phyloP scores from a whole-genome alignment of 2,329 filamentous ascomycete species.

The Tolypocladium nubicola region DNA sequence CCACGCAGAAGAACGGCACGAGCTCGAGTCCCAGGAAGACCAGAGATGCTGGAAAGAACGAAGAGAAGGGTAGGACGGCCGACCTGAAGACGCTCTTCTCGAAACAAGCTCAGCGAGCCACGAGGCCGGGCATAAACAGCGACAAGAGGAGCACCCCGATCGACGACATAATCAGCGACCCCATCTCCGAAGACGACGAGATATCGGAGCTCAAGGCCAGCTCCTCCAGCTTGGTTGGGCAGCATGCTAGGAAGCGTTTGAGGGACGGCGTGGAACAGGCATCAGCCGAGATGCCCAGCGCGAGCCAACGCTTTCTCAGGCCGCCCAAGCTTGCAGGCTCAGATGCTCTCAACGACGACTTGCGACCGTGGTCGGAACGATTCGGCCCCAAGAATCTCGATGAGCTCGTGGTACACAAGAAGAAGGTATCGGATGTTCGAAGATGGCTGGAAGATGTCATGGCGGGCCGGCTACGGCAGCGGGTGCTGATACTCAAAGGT shows the following conservation, averaged over 20 bases:
- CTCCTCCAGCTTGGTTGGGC: slow-evolving; percentile 43
- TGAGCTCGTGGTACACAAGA: slow-evolving; percentile 90
- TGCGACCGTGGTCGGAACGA: slow-evolving; percentile 76
- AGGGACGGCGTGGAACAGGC: slow-evolving; percentile 21
- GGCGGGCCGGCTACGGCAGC: slow-evolving; percentile 52
- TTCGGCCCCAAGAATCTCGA: slow-evolving; percentile 67
- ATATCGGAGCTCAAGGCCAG: slow-evolving; percentile 39
- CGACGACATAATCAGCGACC: slow-evolving; percentile 43
- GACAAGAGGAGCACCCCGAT: slow-evolving; percentile 18
- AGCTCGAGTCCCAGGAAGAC: slow-evolving; percentile 28
- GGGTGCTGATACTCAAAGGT: slow-evolving; percentile 76
- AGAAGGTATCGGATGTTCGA: slow-evolving; percentile 78
- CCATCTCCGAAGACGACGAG: slow-evolving; percentile 51
- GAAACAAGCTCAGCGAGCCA: slow-evolving; percentile 43
- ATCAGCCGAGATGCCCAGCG: slow-evolving; percentile 13
- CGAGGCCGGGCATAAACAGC: slow-evolving; percentile 19
- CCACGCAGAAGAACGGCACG: slow-evolving; percentile 16
- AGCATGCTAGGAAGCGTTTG: slow-evolving; percentile 43
- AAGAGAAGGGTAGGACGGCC: slow-evolving; percentile 42
- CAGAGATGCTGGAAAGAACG: slow-evolving; percentile 25
- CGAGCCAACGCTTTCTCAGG: slow-evolving; percentile 43
- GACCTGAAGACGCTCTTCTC: slow-evolving; percentile 52
- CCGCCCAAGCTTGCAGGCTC: slow-evolving; percentile 23
- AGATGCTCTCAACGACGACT: slow-evolving; percentile 36
- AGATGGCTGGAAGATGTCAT: slow-evolving; percentile 73